These are phyloP conservation scores for Zhuliangozyma parablackwelliae DNA, from an alignment of 1,139 yeast genomes.

Conservation along the genomic window DNA sequence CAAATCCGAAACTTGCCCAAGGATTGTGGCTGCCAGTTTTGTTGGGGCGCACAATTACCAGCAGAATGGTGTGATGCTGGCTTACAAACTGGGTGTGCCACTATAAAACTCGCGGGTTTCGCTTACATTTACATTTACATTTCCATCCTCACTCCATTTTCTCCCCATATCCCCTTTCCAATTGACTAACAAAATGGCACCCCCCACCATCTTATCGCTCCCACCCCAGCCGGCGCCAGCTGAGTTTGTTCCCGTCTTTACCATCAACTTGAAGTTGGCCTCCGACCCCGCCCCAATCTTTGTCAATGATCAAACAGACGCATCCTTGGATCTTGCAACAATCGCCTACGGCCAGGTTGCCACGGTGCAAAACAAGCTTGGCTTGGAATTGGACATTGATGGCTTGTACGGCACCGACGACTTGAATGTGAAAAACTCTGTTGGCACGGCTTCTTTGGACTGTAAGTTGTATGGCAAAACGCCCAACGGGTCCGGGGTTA, in stretches of 20 bases:
- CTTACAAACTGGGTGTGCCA: no score
- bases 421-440: constrained; percentile 28
- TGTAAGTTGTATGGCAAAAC: constrained; percentile 46
- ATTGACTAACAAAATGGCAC: neutral
- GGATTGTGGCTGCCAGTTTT: no score
- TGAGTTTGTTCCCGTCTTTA: constrained; percentile 27
- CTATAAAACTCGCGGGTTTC: no score
- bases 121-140: no score
- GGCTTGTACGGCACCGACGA: constrained; percentile 43
- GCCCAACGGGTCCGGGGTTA: constrained; percentile 35
- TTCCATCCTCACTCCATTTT: no score
- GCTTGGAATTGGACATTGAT: constrained; percentile 24
- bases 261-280: constrained; percentile 21
- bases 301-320: constrained; percentile 12
- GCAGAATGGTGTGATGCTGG: no score
- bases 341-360: constrained; percentile 24
- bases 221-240: constrained; percentile 16
- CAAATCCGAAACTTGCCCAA: no score
- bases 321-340: constrained; percentile 18
- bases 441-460: constrained; percentile 37
- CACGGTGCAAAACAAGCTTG: constrained; percentile 25
- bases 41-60: no score
- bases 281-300: constrained; percentile 14
- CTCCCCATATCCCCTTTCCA: no score
- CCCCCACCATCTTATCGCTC: constrained; percentile 6